Conservation (phyloP, 495 filamentous ascomycete genomes). For the Parathielavia hyrcaniae region DNA sequence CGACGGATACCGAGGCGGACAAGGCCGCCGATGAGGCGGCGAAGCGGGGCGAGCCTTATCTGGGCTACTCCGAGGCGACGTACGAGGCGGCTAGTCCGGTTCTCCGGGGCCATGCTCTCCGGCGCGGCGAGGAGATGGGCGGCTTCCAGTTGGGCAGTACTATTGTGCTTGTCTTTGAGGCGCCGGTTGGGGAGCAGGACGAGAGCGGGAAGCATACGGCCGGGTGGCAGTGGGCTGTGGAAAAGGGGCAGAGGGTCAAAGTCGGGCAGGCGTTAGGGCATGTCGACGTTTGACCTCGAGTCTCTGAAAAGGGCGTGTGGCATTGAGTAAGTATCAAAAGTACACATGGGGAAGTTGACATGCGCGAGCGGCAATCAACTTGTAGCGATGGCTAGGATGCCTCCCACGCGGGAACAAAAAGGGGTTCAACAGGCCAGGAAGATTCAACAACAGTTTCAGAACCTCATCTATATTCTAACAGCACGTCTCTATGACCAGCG, state of each 20-base stretch:
- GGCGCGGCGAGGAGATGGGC: constrained; percentile 92
- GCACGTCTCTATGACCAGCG: neutral
- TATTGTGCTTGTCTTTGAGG: constrained; percentile 95
- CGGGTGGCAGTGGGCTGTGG: constrained; percentile 69
- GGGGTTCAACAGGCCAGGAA: neutral
- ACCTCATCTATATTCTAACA: neutral
- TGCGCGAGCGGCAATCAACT: constrained; percentile 12
- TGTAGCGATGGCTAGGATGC: neutral
- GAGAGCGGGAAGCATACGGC: constrained; percentile 60
- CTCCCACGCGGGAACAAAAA: neutral
- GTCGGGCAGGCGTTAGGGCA: constrained; percentile 79
- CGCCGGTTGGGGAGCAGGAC: constrained; percentile 62
- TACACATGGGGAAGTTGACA: constrained; percentile 3
- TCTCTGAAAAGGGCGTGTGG: neutral
- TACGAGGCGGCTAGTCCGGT: constrained; percentile 72
- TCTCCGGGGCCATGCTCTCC: constrained; percentile 74
- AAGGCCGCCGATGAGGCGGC: constrained; percentile 70
- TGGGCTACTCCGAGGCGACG: constrained; percentile 83
- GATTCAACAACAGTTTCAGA: neutral
- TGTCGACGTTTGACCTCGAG: constrained; percentile 30
- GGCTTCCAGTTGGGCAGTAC: constrained; percentile 95
- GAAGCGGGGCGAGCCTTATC: constrained; percentile 68
- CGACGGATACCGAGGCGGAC: constrained; percentile 84
- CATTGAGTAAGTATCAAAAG: neutral
- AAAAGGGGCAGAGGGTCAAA: constrained; percentile 81